Percentiles rank a stretch among this genome's conserved stretches.
Evolutionary conservation across 176 grass and related monocot genomes (phyloP).

Genomic region (Eremochloa ophiuroides): DNA sequence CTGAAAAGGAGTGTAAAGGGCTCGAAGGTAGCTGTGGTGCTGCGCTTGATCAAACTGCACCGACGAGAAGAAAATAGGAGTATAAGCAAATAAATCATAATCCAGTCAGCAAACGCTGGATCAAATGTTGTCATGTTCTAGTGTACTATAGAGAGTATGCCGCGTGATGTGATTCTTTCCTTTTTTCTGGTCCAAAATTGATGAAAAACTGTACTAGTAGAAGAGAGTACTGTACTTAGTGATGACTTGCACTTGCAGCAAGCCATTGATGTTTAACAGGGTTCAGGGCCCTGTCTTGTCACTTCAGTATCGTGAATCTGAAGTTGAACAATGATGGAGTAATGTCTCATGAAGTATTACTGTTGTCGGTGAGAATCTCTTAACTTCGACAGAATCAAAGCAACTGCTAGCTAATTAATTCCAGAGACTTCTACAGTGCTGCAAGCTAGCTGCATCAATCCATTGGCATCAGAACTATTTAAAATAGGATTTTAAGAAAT

Average conservation of each 20-base stretch:
- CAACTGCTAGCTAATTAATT: slow-evolving; percentile 11
- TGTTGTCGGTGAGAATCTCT: neutral
- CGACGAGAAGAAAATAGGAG: neutral
- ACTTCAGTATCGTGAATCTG: neutral
- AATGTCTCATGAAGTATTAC: neutral
- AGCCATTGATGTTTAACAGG: neutral
- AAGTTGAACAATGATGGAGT: neutral
- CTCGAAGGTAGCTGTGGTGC: neutral
- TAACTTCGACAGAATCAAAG: neutral
- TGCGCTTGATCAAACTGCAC: neutral
- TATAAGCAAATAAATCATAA: neutral
- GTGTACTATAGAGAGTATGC: neutral
- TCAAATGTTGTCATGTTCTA: neutral
- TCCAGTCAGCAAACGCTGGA: neutral
- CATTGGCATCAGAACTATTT: neutral
- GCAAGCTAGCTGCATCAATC: neutral
- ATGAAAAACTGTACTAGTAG: neutral
- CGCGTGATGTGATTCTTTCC: neutral
- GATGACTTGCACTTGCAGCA: neutral
- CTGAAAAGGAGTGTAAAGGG: neutral
- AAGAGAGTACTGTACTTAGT: too few species aligned
- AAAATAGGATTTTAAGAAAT: neutral
- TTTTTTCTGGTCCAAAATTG: neutral
- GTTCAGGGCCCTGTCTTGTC: neutral
- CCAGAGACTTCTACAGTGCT: slow-evolving; percentile 7